These are phyloP conservation scores for Raffaelea deltoideospora DNA, from an alignment of 2,329 filamentous ascomycete genomes.

Conservation along the genomic window DNA sequence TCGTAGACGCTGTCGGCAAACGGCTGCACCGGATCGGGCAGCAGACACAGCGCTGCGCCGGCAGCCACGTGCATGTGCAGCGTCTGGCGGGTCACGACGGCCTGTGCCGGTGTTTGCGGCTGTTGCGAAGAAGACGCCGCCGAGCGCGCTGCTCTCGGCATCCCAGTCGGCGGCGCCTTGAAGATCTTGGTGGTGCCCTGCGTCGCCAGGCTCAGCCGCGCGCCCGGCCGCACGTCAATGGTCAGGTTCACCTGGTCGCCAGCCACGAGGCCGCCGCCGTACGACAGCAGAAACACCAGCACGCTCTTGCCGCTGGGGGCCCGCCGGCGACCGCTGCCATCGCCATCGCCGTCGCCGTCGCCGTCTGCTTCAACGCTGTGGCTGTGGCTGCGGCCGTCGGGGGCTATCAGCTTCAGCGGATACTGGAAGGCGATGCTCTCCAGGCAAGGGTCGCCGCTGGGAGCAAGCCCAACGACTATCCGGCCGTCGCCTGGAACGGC, in stretches of 20 bases:
- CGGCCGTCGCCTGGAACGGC: slow-evolving; percentile 64
- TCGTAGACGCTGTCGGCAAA: slow-evolving; percentile 73
- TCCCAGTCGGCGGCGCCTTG: slow-evolving; percentile 58
- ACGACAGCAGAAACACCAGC: slow-evolving; percentile 80
- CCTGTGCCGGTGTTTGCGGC: slow-evolving; percentile 5
- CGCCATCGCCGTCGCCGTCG: background rate
- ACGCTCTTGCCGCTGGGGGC: slow-evolving; percentile 39
- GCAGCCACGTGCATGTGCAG: slow-evolving; percentile 34
- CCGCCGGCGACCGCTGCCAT: slow-evolving; percentile 14
- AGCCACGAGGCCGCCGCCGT: slow-evolving; percentile 82
- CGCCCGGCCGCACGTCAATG: slow-evolving; percentile 46
- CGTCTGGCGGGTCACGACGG: slow-evolving; percentile 38
- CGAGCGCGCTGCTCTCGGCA: no score
- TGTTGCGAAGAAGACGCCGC: no score
- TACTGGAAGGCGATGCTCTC: slow-evolving; percentile 77
- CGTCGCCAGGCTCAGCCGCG: slow-evolving; percentile 52
- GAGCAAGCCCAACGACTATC: slow-evolving; percentile 58
- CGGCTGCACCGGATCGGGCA: slow-evolving; percentile 89
- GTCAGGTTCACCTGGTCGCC: slow-evolving; percentile 68
- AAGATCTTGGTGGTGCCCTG: slow-evolving; percentile 92
- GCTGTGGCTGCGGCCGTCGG: slow-evolving; percentile 17
- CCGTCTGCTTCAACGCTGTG: slow-evolving; percentile 24
- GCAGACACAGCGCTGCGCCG: slow-evolving; percentile 43
- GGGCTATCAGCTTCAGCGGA: slow-evolving; percentile 83
- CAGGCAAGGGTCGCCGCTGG: slow-evolving; percentile 56